Conservation (phyloP, 176 grass and related monocot species). For the Secale cereale region DNA sequence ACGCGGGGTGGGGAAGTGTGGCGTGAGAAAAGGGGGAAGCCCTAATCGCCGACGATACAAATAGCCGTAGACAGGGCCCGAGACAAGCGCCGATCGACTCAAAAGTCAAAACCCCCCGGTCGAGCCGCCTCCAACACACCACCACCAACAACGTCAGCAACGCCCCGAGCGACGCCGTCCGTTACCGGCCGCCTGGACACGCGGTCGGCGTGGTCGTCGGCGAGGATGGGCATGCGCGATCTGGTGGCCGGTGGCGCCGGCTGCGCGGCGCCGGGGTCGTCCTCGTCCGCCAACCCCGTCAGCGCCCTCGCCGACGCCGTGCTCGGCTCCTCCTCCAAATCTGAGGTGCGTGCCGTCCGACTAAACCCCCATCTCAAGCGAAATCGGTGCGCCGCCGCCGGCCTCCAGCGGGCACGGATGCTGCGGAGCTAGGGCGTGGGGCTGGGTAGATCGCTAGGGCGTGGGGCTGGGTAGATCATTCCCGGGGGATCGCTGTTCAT, state of each 20-base stretch:
- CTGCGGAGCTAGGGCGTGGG: too few species aligned
- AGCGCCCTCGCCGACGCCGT: not conserved
- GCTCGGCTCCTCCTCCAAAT: not conserved
- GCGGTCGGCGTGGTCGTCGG: not conserved
- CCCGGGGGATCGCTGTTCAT: too few species aligned
- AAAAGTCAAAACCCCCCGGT: too few species aligned
- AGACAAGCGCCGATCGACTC: too few species aligned
- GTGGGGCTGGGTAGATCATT: too few species aligned
- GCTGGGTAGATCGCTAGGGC: too few species aligned
- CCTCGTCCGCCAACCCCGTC: not conserved
- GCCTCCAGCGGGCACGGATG: too few species aligned
- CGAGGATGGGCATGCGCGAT: not conserved
- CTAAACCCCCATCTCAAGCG: not conserved
- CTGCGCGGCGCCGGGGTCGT: not conserved
- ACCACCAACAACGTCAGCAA: not conserved
- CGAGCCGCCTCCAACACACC: not conserved
- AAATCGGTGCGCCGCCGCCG: not conserved
- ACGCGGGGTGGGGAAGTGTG: too few species aligned
- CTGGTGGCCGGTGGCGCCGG: not conserved
- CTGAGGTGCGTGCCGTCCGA: not conserved
- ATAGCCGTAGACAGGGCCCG: too few species aligned
- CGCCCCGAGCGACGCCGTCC: not conserved
- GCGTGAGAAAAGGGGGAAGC: too few species aligned
- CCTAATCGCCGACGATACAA: too few species aligned
- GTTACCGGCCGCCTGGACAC: not conserved